phyloP scores from a whole-genome alignment of 345 rosid genomes.

The Rhizophora apiculata region DNA sequence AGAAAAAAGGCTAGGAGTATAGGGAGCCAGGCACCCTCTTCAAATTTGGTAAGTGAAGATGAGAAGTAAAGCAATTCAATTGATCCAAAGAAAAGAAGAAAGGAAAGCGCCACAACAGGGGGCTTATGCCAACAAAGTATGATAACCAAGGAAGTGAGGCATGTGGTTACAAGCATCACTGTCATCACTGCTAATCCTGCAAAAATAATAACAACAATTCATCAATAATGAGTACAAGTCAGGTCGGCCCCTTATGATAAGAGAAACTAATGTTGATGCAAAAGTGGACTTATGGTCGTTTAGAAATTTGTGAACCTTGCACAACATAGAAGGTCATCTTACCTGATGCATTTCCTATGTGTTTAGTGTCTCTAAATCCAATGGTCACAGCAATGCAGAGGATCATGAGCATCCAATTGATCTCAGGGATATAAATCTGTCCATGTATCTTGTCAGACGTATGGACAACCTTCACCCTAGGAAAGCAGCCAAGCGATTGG shows the following conservation, averaged over 20 bases:
- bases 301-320: background rate
- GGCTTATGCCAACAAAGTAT: conserved; percentile 94
- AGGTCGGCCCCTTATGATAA: too few relatives aligned
- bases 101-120: conserved; percentile 61
- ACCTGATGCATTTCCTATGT: conserved; percentile 98
- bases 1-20: conserved; percentile 87
- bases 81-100: conserved; percentile 82
- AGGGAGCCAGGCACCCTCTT: conserved; percentile 99
- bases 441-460: conserved; percentile 98
- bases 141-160: conserved; percentile 87
- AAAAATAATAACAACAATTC: conserved; percentile 8
- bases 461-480: conserved; percentile 95
- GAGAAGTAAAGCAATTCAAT: conserved; percentile 95
- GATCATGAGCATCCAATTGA: conserved; percentile 97
- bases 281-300: background rate
- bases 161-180: conserved; percentile 96
- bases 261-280: too few relatives aligned
- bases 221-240: too few relatives aligned
- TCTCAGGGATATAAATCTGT: conserved; percentile 95
- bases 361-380: conserved; percentile 95
- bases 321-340: conserved; percentile 2
- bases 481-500: conserved; percentile 98
- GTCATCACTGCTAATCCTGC: conserved; percentile 98
- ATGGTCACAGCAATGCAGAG: conserved; percentile 97
- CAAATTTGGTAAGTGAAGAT: conserved; percentile 91